Evolutionary conservation across 805 yeast species (phyloP), one percentile per base, ranked within the genome.

Genomic region (Lipomyces yamanashiensis): DNA sequence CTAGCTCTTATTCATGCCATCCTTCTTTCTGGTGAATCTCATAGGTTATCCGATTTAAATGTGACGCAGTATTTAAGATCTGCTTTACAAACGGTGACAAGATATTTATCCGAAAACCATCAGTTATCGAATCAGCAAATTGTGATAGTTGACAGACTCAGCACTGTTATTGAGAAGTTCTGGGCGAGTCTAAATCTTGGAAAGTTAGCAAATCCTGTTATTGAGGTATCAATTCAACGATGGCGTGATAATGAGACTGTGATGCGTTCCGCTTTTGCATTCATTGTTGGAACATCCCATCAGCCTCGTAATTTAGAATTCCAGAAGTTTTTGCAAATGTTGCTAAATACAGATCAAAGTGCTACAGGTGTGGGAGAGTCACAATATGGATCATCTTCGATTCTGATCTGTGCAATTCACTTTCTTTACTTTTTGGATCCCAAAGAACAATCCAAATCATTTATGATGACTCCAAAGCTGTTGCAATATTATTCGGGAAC

Each of bases 401-500:
- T 59, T 7, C 82, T 77, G 62, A 78, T 86, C 0, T 75, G 86
- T 1, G 67, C 85, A 28, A 70, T 90, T 0, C 80, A 77, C 66
- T 74, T 76, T 33, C 75, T 92, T n/a, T 86, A 82, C 73, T 71
- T 74, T 15, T 70, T 80, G 49, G 84, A 87, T 69, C 72, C 78
- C 0, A 67, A 77, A 0, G 77, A 76, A 39, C 82, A 82, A 59
- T 79, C 90, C 0, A 84, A 78, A 7, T 54, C 68, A 8, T 74
- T 77, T 0, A 28, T 40, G 47, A 73, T 87, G 8, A 84, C 86
- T 71, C 80, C 80, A 33, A 81, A 77, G 53, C 58, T 90, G 1
- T 71, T 88, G 10, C 73, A 75, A 7, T 78, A 83, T 51, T 91
- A 88, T 72, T 74, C 76, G n/a, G 97, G 96, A 3, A 80, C 92